Evolutionary conservation across 2,329 filamentous ascomycete genomes (phyloP).

Genomic region (Nectriaceae sp.): DNA sequence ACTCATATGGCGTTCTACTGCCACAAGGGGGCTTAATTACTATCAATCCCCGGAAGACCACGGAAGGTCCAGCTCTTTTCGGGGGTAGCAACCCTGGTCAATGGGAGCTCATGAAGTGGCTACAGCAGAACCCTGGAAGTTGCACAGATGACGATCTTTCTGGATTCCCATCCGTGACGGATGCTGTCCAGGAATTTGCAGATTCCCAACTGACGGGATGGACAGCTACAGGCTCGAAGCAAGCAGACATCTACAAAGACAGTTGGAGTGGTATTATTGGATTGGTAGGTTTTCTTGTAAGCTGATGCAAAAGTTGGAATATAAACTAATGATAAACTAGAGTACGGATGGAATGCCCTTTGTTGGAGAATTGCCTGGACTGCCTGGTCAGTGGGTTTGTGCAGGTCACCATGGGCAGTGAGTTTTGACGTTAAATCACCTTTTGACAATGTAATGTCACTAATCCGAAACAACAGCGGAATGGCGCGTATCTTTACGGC

Average conservation of each 20-base stretch:
- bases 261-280: conserved; percentile 13
- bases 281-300: background rate
- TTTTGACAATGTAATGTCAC: background rate
- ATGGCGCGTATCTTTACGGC: conserved; percentile 17
- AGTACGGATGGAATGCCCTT: conserved; percentile 13
- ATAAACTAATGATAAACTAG: background rate
- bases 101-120: conserved; percentile 5
- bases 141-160: conserved; percentile 6
- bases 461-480: conserved; percentile 1
- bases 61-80: conserved; percentile 8
- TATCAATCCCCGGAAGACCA: conserved; percentile 6
- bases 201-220: conserved; percentile 8
- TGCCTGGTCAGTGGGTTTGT: conserved; percentile 14
- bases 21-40: conserved; percentile 4
- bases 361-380: conserved; percentile 9
- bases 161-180: conserved; percentile 8
- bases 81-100: conserved; percentile 13
- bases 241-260: background rate
- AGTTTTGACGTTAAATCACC: background rate
- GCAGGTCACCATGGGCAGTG: conserved; percentile 17
- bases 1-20: conserved; percentile 14
- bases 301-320: too few relatives aligned
- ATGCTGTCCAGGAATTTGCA: conserved; percentile 10
- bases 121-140: conserved; percentile 4
- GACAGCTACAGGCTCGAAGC: background rate